Conservation (phyloP, 2,329 filamentous ascomycete genomes). For the Stagonosporopsis cucurbitacearum region DNA sequence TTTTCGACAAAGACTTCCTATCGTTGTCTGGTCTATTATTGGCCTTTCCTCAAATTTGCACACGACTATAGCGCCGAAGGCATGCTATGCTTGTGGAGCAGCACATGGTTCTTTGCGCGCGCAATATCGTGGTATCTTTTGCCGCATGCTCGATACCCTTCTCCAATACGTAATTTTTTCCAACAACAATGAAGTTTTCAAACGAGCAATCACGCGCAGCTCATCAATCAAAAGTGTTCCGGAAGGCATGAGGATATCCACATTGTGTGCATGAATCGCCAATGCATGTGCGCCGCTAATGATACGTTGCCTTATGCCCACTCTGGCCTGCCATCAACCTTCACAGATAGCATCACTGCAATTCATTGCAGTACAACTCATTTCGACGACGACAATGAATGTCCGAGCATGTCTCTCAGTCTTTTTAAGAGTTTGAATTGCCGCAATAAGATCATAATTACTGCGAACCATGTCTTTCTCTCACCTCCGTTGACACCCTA, state of each 20-base stretch:
- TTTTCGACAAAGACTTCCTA: neutral
- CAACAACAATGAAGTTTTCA: neutral
- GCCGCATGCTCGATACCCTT: slow-evolving; percentile 6
- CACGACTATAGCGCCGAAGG: neutral
- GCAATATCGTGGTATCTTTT: neutral
- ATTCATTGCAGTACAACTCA: neutral
- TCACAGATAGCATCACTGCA: neutral
- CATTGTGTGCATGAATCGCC: too few species aligned
- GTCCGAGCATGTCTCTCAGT: neutral
- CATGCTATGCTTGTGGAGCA: neutral
- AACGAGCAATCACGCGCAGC: neutral
- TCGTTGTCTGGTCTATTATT: neutral
- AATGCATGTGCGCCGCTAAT: neutral
- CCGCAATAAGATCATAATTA: neutral
- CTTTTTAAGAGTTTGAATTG: neutral
- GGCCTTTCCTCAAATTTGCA: neutral
- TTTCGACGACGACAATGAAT: neutral
- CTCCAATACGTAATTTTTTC: slow-evolving; percentile 5
- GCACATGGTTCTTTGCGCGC: neutral
- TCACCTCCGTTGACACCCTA: neutral
- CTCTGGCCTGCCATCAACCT: neutral
- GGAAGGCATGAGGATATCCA: neutral
- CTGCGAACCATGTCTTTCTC: neutral
- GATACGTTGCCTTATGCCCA: neutral
- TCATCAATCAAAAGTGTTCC: neutral